Evolutionary conservation across 169 alveolate genomes (phyloP).

Genomic region (Plasmodium blacklocki): DNA sequence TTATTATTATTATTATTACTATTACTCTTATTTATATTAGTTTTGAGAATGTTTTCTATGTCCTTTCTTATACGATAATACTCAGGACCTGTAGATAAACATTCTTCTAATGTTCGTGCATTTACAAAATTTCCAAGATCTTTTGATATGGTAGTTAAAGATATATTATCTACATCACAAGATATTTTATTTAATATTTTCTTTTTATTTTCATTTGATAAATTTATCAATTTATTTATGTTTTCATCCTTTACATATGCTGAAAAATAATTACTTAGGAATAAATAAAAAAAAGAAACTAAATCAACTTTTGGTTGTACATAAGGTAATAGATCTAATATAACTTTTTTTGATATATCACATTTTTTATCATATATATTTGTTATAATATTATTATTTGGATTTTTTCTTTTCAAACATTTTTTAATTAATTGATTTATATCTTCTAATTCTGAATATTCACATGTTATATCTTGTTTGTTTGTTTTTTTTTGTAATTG

Average conservation of each 20-base stretch:
- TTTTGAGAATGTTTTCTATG: constrained; percentile 29
- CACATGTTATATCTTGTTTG: not conserved
- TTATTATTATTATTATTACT: not conserved
- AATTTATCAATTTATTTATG: constrained; percentile 34
- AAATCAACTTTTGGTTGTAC: constrained; percentile 60
- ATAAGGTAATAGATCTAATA: constrained; percentile 56
- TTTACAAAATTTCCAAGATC: constrained; percentile 51
- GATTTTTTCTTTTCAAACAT: constrained; percentile 30
- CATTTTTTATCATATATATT: constrained; percentile 66
- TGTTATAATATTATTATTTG: constrained; percentile 42
- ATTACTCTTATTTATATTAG: not conserved
- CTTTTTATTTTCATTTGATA: constrained; percentile 61
- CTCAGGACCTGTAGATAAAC: constrained; percentile 75
- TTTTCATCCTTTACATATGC: constrained; percentile 33
- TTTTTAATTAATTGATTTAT: constrained; percentile 40
- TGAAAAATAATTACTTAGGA: constrained; percentile 63
- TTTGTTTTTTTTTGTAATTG: too few relatives aligned
- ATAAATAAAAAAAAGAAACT: constrained; percentile 67
- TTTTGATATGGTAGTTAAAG: constrained; percentile 62
- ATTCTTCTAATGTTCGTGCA: constrained; percentile 73
- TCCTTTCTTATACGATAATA: constrained; percentile 74
- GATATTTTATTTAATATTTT: constrained; percentile 49
- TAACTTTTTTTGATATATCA: constrained; percentile 67
- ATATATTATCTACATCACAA: constrained; percentile 32
- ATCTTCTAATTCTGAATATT: constrained; percentile 47